phyloP scores from a whole-genome alignment of 305 asterid species.

The Fraxinus baroniana region DNA sequence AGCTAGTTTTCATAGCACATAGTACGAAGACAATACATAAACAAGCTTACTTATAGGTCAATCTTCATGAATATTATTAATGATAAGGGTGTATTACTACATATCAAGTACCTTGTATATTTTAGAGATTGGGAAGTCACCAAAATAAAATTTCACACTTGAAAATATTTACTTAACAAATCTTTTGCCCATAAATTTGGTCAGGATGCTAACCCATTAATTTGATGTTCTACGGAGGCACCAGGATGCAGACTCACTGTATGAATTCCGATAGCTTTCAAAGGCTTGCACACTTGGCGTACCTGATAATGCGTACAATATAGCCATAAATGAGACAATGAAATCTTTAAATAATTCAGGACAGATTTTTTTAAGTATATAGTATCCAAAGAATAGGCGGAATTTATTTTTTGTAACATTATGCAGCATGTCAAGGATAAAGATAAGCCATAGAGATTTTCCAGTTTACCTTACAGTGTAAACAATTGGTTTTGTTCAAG shows the following conservation, averaged over 20 bases:
- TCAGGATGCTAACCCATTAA: constrained; percentile 35
- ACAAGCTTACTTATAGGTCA: background rate
- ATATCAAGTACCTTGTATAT: background rate
- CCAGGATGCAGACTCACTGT: constrained; percentile 50
- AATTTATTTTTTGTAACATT: background rate
- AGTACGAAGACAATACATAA: background rate
- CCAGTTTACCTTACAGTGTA: background rate
- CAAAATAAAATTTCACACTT: background rate
- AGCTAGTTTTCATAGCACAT: background rate
- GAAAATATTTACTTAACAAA: background rate
- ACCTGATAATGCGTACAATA: constrained; percentile 28
- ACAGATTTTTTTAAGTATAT: background rate
- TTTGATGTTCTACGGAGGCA: constrained; percentile 48
- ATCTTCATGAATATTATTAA: background rate
- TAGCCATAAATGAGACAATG: background rate
- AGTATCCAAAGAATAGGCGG: background rate
- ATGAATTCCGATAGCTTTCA: constrained; percentile 44
- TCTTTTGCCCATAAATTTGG: background rate
- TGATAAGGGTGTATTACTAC: background rate
- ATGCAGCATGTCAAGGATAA: background rate
- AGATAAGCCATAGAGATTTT: background rate
- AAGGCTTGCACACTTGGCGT: constrained; percentile 45
- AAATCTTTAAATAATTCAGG: background rate
- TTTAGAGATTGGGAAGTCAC: background rate
- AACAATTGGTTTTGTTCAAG: background rate